Evolutionary conservation across 805 yeast genomes (phyloP).

Genomic region (Kodamaea nitidulidarum): DNA sequence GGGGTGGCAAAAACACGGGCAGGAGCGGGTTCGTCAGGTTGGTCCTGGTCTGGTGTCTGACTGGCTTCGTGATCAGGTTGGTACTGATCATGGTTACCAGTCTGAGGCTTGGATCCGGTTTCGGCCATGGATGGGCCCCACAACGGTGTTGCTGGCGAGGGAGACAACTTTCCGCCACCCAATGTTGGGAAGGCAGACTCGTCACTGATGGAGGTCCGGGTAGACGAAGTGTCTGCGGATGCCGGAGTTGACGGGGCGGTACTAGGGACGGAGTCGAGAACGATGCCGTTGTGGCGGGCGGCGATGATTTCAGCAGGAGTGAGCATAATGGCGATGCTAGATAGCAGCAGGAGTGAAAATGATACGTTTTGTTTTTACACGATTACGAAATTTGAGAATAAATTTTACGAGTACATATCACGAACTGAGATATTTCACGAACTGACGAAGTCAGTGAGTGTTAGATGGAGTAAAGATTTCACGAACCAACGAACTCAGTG

Average conservation of each 20-base stretch:
- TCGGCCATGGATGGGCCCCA: slow-evolving; percentile 38
- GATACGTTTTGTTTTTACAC: too few relatives aligned
- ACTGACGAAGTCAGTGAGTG: too few relatives aligned
- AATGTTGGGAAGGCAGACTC: slow-evolving; percentile 64
- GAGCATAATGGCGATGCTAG: slow-evolving; percentile 31
- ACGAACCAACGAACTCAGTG: too few relatives aligned
- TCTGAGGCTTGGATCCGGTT: too few relatives aligned
- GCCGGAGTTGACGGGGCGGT: slow-evolving; percentile 8
- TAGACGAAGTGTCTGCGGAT: slow-evolving; percentile 25
- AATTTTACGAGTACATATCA: neutral
- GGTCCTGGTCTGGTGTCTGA: too few relatives aligned
- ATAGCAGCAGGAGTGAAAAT: slow-evolving; percentile 18
- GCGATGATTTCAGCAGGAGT: slow-evolving; percentile 49
- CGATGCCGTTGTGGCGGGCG: slow-evolving; percentile 35
- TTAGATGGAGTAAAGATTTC: too few relatives aligned
- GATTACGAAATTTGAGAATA: too few relatives aligned
- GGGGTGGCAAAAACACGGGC: slow-evolving; percentile 16
- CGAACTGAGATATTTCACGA: too few relatives aligned
- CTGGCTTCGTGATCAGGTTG: too few relatives aligned
- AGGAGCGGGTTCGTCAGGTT: too few relatives aligned
- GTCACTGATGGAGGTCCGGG: slow-evolving; percentile 40
- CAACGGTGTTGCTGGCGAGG: slow-evolving; percentile 20
- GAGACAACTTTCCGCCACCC: slow-evolving; percentile 42
- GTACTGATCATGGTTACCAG: too few relatives aligned
- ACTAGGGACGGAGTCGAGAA: slow-evolving; percentile 6